Evolutionary conservation across 2,329 filamentous ascomycete genomes (phyloP).

Genomic region (Catunica adiposa): DNA sequence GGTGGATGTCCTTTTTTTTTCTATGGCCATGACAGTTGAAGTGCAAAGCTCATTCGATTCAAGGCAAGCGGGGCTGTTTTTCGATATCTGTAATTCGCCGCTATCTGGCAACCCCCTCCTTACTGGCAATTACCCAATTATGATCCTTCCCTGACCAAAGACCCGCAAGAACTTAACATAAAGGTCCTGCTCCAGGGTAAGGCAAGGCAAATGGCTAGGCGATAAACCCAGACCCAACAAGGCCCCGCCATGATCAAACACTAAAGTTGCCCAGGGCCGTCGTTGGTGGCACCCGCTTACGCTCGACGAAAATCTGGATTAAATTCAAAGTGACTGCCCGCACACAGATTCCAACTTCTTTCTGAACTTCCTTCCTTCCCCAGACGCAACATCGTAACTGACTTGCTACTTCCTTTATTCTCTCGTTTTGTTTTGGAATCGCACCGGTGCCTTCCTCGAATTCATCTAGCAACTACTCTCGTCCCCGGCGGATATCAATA

Average conservation of each 20-base stretch:
- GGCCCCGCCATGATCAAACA: conserved; percentile 7
- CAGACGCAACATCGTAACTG: not conserved
- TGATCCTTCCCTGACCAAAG: too few relatives aligned
- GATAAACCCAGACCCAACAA: not conserved
- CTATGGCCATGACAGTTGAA: too few relatives aligned
- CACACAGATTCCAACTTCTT: not conserved
- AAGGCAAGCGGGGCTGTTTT: too few relatives aligned
- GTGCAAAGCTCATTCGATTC: too few relatives aligned
- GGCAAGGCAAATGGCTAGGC: not conserved
- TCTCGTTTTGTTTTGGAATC: conserved; percentile 15
- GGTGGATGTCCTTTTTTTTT: too few relatives aligned
- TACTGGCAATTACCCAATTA: too few relatives aligned
- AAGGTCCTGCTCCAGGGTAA: too few relatives aligned
- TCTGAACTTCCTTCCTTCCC: conserved; percentile 1
- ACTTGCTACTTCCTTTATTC: conserved; percentile 8
- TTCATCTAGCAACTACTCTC: conserved; percentile 11
- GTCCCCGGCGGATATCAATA: conserved; percentile 13
- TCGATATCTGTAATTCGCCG: too few relatives aligned
- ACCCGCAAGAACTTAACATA: too few relatives aligned
- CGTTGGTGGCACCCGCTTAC: not conserved
- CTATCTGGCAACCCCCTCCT: too few relatives aligned
- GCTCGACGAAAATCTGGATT: not conserved
- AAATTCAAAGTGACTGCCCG: conserved; percentile 1
- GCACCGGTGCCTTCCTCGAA: conserved; percentile 14
- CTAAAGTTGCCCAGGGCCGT: not conserved